phyloP scores from a whole-genome alignment of 179 eudicot genomes.

The Dionaea muscipula region DNA sequence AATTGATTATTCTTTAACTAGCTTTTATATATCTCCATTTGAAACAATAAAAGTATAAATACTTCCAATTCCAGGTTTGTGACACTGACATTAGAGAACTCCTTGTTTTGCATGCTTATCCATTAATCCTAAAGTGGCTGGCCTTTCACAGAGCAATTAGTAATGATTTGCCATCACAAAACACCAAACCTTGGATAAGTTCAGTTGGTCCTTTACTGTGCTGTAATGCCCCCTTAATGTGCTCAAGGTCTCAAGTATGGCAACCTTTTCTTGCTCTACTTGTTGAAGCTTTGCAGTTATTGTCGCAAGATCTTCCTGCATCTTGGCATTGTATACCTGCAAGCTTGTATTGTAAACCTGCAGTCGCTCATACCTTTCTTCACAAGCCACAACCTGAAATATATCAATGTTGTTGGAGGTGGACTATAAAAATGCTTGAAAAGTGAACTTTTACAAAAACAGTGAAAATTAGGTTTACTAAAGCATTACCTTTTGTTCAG shows the following conservation, averaged over 20 bases:
- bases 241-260: conserved; percentile 45
- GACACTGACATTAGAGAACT: too few species aligned
- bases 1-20: too few species aligned
- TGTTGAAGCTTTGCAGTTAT: conserved; percentile 40
- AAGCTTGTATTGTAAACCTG: conserved; percentile 67
- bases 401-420: background rate
- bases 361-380: conserved; percentile 56
- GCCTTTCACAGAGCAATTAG: too few species aligned
- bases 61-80: too few species aligned
- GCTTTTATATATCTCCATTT: too few species aligned
- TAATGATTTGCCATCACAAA: too few species aligned
- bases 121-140: too few species aligned
- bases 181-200: conserved; percentile 24
- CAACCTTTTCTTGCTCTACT: conserved; percentile 47
- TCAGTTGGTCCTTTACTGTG: conserved; percentile 49
- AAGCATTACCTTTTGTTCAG: conserved; percentile 39
- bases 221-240: conserved; percentile 46
- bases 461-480: too few species aligned
- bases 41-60: too few species aligned
- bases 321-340: conserved; percentile 57
- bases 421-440: background rate
- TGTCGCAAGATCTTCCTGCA: conserved; percentile 52
- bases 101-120: too few species aligned
- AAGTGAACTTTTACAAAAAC: too few species aligned
- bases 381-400: conserved; percentile 36